Evolutionary conservation across 2,329 filamentous ascomycete genomes (phyloP).

Genomic region (Geoglossum cookeanum): DNA sequence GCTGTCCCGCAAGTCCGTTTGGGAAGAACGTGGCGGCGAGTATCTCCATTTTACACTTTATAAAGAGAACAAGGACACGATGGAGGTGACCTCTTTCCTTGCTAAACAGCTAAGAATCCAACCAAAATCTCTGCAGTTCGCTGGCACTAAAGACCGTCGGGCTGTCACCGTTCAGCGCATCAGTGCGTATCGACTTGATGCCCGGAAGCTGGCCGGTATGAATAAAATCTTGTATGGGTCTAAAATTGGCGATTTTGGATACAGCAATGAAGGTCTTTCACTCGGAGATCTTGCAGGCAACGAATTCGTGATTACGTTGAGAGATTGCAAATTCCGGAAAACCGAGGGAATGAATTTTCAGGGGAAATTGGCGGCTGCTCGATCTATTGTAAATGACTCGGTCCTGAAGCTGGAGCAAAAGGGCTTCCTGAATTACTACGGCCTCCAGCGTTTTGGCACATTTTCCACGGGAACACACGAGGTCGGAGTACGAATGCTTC

Average conservation of each 20-base stretch:
- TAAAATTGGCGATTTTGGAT: conserved; percentile 60
- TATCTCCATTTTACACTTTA: conserved; percentile 83
- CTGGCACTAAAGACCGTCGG: conserved; percentile 79
- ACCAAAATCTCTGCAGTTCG: conserved; percentile 54
- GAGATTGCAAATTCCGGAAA: conserved; percentile 53
- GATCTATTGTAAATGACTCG: conserved; percentile 34
- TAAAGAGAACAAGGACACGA: conserved; percentile 94
- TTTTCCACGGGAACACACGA: conserved; percentile 71
- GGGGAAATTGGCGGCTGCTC: conserved; percentile 26
- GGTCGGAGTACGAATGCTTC: conserved; percentile 66
- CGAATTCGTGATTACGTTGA: conserved; percentile 79
- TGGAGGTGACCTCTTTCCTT: conserved; percentile 70
- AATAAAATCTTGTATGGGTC: conserved; percentile 41
- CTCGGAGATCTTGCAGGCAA: conserved; percentile 78
- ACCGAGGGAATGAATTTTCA: conserved; percentile 15
- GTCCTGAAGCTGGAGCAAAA: conserved; percentile 48
- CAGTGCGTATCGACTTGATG: conserved; percentile 42
- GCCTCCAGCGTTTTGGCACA: conserved; percentile 89
- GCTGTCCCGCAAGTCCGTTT: conserved; percentile 28
- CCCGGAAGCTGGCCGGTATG: conserved; percentile 44
- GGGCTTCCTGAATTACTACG: conserved; percentile 96
- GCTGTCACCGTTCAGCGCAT: conserved; percentile 73
- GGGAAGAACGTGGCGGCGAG: conserved; percentile 52
- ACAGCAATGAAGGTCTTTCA: conserved; percentile 50
- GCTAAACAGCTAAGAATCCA: conserved; percentile 51